Evolutionary conservation across 2,329 filamentous ascomycete species (phyloP), one percentile per base, ranked within the genome.

Genomic region (Sordariomycetes sp.): DNA sequence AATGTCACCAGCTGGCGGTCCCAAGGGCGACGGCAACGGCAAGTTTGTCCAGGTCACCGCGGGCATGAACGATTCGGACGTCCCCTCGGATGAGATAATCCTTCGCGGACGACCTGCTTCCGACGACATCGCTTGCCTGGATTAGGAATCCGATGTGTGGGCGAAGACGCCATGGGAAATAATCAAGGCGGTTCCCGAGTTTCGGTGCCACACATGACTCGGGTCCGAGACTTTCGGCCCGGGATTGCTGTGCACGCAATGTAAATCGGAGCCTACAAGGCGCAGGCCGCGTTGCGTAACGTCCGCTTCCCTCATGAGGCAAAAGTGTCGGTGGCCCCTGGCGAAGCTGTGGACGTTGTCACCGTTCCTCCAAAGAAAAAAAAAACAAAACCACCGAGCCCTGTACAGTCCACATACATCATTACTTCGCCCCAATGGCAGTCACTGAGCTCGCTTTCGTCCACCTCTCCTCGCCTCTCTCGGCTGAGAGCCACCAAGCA

Each of bases 401-500:
- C 22, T 7, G 46, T 50, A 50, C 22, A 24, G 46, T 22, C 20
- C 11, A 24, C 46, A 6, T 20, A 50, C 22, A 22, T 3, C 46
- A 24, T 24, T 10, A 10, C 46, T 20, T 24, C n/a, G 22, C 46
- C 46, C 46, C 46, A 50, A 53, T 76, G 74, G 43, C 68, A 46
- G 68, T 76, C 60, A 73, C 71, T 20, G 75, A 77, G 63, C 67
- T 74, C 58, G 72, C 71, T 43, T 60, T 72, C 58, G 59, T 75
- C 48, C 66, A 67, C 43, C 63, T 74, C 55, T 65, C 63, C 35
- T 63, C 64, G 16, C 68, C 66, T 35, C 62, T 70, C 40, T 53
- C 64, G 35, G 59, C 71, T 57, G 70, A 71, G 53, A 65, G 74
- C 46, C 69, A 67, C 61, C 65, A 69, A 24, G 56, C 66, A 16